Conservation (phyloP, 2,329 filamentous ascomycete species). For the Colletotrichum eleusines region DNA sequence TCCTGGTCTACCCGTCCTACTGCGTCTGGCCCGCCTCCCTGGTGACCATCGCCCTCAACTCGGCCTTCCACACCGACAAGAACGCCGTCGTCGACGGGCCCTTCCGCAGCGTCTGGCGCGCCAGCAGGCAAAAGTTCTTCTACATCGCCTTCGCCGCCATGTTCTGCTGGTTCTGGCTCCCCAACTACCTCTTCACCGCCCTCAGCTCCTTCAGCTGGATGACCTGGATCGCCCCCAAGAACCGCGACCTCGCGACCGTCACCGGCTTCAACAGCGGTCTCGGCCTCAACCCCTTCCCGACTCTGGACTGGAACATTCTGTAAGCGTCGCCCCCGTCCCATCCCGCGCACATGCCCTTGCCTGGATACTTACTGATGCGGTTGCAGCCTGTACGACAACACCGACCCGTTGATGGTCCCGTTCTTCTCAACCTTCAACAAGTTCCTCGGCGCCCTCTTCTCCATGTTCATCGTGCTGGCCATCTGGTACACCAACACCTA, state of each 20-base stretch:
- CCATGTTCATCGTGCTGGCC: conserved; percentile 65
- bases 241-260: conserved; percentile 46
- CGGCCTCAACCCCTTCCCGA: conserved; percentile 48
- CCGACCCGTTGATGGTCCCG: conserved; percentile 60
- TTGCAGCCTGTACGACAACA: conserved; percentile 41
- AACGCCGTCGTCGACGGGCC: conserved; percentile 48
- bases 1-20: conserved; percentile 60
- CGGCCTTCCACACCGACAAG: conserved; percentile 55
- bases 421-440: conserved; percentile 73
- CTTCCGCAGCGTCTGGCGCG: conserved; percentile 49
- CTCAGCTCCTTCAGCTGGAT: conserved; percentile 60
- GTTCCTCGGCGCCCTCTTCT: conserved; percentile 67
- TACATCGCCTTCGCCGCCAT: conserved; percentile 53
- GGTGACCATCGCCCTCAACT: conserved; percentile 58
- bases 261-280: conserved; percentile 49
- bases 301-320: conserved; percentile 49
- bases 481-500: conserved; percentile 71
- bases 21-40: conserved; percentile 62
- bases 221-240: conserved; percentile 59
- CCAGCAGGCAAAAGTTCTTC: conserved; percentile 58
- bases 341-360: fast-evolving
- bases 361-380: not conserved
- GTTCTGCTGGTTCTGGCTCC: conserved; percentile 64
- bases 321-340: conserved; percentile 3
- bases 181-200: conserved; percentile 58